phyloP scores from a whole-genome alignment of 2,329 filamentous ascomycete genomes.

The Monilinia polystroma region DNA sequence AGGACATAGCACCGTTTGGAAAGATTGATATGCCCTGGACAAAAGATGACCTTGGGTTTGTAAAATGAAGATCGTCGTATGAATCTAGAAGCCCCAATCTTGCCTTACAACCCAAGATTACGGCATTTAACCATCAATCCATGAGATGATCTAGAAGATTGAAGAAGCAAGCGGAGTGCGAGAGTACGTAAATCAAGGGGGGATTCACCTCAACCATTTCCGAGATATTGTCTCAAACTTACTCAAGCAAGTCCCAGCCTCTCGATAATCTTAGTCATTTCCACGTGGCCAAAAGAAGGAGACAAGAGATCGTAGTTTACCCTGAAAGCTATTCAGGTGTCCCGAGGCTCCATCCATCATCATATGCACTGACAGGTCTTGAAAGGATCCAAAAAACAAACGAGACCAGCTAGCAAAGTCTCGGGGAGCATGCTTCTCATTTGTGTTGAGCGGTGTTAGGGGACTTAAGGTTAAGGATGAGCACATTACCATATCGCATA shows the following conservation, averaged over 20 bases:
- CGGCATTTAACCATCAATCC: slow-evolving; percentile 4
- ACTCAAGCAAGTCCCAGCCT: slow-evolving; percentile 15
- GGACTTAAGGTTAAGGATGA: background rate
- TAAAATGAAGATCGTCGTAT: slow-evolving; percentile 17
- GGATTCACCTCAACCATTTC: background rate
- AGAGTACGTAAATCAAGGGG: slow-evolving; percentile 10
- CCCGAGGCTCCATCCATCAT: background rate
- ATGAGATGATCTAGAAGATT: slow-evolving; percentile 13
- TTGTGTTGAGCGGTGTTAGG: background rate
- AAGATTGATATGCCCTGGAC: background rate
- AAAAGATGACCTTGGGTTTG: background rate
- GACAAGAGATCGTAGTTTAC: slow-evolving; percentile 11
- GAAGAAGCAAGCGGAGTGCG: slow-evolving; percentile 5
- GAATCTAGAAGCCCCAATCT: background rate
- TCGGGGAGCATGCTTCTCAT: slow-evolving; percentile 6
- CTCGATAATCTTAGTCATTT: slow-evolving; percentile 17
- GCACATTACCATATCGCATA: background rate
- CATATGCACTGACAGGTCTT: slow-evolving; percentile 14
- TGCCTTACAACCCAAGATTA: background rate
- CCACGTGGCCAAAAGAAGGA: slow-evolving; percentile 18
- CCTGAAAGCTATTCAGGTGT: background rate
- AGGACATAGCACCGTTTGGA: background rate
- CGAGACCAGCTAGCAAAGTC: slow-evolving; percentile 11
- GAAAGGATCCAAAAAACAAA: slow-evolving; percentile 3
- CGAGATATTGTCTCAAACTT: slow-evolving; percentile 13